phyloP scores from a whole-genome alignment of 2,329 filamentous ascomycete species.

The Rhinocladiella mackenziei region DNA sequence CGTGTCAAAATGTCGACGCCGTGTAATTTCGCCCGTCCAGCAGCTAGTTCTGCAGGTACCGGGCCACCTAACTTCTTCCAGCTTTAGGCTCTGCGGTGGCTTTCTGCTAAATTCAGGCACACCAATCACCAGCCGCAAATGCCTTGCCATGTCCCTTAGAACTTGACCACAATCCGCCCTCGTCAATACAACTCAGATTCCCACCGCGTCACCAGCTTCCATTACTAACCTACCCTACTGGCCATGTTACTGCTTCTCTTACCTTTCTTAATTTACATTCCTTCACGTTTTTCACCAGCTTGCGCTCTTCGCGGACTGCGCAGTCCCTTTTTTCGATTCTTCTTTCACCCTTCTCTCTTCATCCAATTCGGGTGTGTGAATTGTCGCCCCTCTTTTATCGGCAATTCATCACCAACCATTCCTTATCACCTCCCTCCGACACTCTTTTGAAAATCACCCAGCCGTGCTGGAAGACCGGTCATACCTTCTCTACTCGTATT shows the following conservation, averaged over 20 bases:
- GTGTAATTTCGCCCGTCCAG: not conserved
- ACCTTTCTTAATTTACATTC: too few species aligned
- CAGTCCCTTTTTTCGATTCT: slow-evolving; percentile 16
- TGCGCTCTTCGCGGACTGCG: slow-evolving; percentile 13
- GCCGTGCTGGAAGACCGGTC: slow-evolving; percentile 3
- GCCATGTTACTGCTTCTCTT: too few species aligned
- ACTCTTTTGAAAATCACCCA: not conserved
- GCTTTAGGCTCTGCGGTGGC: slow-evolving; percentile 11
- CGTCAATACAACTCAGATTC: too few species aligned
- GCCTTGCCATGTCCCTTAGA: not conserved
- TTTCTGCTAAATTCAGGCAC: slow-evolving; percentile 23
- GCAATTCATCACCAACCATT: slow-evolving; percentile 26
- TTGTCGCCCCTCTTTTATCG: slow-evolving; percentile 39
- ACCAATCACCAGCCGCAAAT: slow-evolving; percentile 28
- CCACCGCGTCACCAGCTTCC: not conserved
- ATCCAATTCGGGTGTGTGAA: slow-evolving; percentile 29
- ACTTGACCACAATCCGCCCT: too few species aligned
- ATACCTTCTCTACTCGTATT: too few species aligned
- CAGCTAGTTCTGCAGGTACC: slow-evolving; percentile 20
- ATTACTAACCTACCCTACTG: too few species aligned
- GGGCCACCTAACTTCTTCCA: slow-evolving; percentile 12
- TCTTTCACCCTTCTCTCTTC: slow-evolving; percentile 16
- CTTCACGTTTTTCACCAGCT: slow-evolving; percentile 5
- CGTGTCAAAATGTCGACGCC: not conserved
- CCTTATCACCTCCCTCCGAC: slow-evolving; percentile 10